Base-by-base conservation (phyloP, 1,284 basidiomycete species). In the Volvariella volvacea region DNA sequence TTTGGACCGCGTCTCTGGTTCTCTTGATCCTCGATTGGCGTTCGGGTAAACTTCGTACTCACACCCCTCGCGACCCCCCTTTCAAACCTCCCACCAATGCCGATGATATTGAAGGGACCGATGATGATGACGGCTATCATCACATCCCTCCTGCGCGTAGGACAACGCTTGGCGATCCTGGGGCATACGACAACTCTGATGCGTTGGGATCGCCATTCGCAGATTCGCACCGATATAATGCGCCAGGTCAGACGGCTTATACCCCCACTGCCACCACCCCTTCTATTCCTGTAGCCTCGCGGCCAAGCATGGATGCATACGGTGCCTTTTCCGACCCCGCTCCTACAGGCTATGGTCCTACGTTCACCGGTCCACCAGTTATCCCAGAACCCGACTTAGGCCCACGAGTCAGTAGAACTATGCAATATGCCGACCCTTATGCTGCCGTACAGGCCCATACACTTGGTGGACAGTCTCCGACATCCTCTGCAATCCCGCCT, bases 341-440 rank as follows among this genome's bases (percentile, higher is more conserved):
- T 0, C 87, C 88, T 1, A 76, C 68, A 49, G 88, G 88, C 15
- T 86, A 66, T 52, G 66, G 61, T 14, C 47, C 51, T 30, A 50
- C 55, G 10, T 30, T 19, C 20, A 40, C 49, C 22, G 52, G 48
- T 20, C 55, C 65, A 4, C 64, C 65, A 32, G 55, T 52, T 15
- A 57, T 65, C 6, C 66, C 63, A 36, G 63, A 63, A 41, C 62
- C 56, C 50, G 74, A 59, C 51, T 63, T 58, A 52, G 63, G 62
- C 1, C 76, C 80, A 19, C 68, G 74, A 16, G 67, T 89, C 28
- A 92, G 88, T 61, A 68, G 89, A 55, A 92, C 90, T 43, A 92
- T 92, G 89, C 82, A 90, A 64, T 89, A 87, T 56, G 83, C 86
- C 16, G 85, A 89, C 57, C 85, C 84, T 8, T 88, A 88, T 55